A percentile compares a stretch with the other conserved stretches of the same genome.
Evolutionary conservation across 2,329 filamentous ascomycete species (phyloP).

Genomic region (Fusarium guadeloupense): DNA sequence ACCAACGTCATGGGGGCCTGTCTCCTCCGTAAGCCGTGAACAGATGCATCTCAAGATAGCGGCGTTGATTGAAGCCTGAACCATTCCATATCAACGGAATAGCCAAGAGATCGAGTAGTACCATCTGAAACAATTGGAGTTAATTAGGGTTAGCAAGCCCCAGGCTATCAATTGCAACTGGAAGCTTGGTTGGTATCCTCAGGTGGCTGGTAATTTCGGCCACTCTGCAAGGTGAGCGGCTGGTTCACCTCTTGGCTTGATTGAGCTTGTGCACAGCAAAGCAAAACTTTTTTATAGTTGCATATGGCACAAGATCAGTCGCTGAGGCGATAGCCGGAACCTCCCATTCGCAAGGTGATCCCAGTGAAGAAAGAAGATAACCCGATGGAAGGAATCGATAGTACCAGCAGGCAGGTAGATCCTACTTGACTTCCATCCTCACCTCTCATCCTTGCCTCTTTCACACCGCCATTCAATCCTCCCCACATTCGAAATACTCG

Average conservation of each 20-base stretch:
- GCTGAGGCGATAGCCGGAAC: too few species aligned
- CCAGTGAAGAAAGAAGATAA: too few species aligned
- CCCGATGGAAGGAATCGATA: background rate
- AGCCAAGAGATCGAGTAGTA: background rate
- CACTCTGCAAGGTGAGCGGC: background rate
- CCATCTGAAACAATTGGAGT: background rate
- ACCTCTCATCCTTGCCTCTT: background rate
- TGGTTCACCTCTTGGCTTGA: background rate
- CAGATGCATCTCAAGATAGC: background rate
- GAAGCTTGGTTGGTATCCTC: background rate
- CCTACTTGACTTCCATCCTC: background rate
- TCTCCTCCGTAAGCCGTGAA: background rate
- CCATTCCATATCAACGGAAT: background rate
- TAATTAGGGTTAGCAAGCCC: background rate
- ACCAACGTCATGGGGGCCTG: background rate
- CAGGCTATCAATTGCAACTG: too few species aligned
- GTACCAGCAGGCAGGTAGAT: too few species aligned
- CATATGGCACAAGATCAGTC: background rate
- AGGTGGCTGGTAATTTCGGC: background rate
- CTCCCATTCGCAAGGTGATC: too few species aligned
- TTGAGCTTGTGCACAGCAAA: background rate
- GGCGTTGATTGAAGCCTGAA: background rate
- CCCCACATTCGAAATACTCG: background rate
- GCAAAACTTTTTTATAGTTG: background rate
- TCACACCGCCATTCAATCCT: background rate